Percentiles rank a stretch among this genome's conserved stretches.
Conservation (phyloP, 106 monocot genomes). For the Hemerocallis citrina region DNA sequence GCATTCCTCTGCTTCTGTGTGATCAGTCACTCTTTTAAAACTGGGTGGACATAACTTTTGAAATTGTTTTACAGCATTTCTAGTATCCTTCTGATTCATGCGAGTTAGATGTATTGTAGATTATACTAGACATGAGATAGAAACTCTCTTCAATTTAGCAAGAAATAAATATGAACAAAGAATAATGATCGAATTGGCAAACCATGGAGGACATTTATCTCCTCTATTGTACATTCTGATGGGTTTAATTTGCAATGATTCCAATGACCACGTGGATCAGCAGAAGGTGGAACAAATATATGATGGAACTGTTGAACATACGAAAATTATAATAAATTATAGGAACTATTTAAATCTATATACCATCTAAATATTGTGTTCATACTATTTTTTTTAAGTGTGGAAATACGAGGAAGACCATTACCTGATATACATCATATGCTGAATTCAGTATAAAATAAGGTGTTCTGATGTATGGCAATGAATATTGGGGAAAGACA, state of each 20-base stretch:
- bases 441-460: slow-evolving; percentile 90
- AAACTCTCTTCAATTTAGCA: too few species aligned
- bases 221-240: slow-evolving; percentile 28
- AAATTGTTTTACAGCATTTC: too few species aligned
- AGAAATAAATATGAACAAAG: too few species aligned
- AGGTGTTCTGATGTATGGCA: slow-evolving; percentile 52
- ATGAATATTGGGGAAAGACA: slow-evolving; percentile 74
- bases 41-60: too few species aligned
- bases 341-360: too few species aligned
- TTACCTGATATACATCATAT: slow-evolving; percentile 87
- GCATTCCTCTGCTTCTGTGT: too few species aligned
- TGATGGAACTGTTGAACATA: slow-evolving; percentile 56
- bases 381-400: not conserved
- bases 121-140: too few species aligned
- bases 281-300: slow-evolving; percentile 68
- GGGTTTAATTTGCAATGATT: slow-evolving; percentile 48
- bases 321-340: not conserved
- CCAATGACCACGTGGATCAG: slow-evolving; percentile 61
- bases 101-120: too few species aligned
- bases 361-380: not conserved
- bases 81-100: too few species aligned
- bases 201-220: slow-evolving; percentile 74
- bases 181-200: too few species aligned
- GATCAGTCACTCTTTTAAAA: too few species aligned
- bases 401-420: not conserved